Base-by-base conservation (phyloP, 768 basidiomycete genomes). In the Clavaria fumosa region DNA sequence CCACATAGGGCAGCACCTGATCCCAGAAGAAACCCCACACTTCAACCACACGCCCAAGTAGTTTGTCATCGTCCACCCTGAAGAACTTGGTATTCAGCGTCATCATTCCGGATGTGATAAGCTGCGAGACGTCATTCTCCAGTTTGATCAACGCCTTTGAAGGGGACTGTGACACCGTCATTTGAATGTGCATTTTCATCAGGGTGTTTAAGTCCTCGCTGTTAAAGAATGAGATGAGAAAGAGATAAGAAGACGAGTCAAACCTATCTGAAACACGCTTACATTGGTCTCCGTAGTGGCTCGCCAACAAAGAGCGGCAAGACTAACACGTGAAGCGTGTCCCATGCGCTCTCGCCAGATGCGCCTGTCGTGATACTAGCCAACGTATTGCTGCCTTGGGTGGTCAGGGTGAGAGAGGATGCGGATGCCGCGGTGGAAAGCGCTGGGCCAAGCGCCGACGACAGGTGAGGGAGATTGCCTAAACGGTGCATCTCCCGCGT, bases 21-120 rank as follows among this genome's bases (percentile, higher is more conserved):
- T 81, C 81, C 80, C 84, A 93, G 57, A 95, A 95, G 63, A 93
- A 91, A 10, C 69, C 72, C 89, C 90, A 96, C 12, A 83, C 66
- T 47, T 91, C 88, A 2, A 89, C 82, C 12, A 93, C 67, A 20
- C 85, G 67, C 4, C 63, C 62, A 4, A 91, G 60, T 11, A 96
- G 64, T 49, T 78, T 72, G 26, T 79, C 77, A 30, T 91, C 89
- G 19, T 88, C 80, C 6, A 81, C 60, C 3, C 69, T 75, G 21
- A 67, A 62, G 4, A 96, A 64, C 49, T 85, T 90, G 0, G 86
- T 75, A 46, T 85, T 89, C 18, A 96, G 65, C 2, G 89, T 96
- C 36, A 89, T 71, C 86, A 93, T 96, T 7, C 90, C 90, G 2
- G 75, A 69, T 1, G 73, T 72, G 38, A 93, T 81, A 33, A 96